Conservation (phyloP, 2,329 filamentous ascomycete genomes). For the Nemania sp. region DNA sequence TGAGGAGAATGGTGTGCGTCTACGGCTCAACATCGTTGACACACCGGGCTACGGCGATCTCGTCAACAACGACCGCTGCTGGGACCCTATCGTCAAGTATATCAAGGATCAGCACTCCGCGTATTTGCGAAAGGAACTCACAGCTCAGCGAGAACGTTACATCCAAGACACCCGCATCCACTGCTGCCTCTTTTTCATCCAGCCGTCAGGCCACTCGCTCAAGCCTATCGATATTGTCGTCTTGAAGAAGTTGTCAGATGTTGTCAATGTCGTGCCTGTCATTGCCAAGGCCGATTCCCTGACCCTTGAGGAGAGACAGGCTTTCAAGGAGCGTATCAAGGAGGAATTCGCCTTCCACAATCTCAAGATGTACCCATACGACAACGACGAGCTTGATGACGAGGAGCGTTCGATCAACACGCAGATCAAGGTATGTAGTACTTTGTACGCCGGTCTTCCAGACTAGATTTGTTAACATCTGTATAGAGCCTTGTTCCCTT, state of each 20-base stretch:
- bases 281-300: conserved; percentile 98
- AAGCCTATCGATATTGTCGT: conserved; percentile 99
- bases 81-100: conserved; percentile 99
- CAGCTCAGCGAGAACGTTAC: conserved; percentile 97
- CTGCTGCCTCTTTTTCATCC: conserved; percentile 99
- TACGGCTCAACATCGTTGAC: conserved; percentile 98
- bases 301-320: conserved; percentile 92
- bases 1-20: conserved; percentile 98
- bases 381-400: conserved; percentile 98
- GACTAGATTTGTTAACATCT: conserved; percentile 50
- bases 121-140: conserved; percentile 99
- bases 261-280: conserved; percentile 98
- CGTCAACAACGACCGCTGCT: conserved; percentile 99
- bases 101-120: conserved; percentile 99
- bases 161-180: conserved; percentile 99
- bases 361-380: conserved; percentile 99
- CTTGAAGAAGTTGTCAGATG: conserved; percentile 98
- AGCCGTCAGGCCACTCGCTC: conserved; percentile 95
- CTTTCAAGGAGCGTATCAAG: conserved; percentile 99
- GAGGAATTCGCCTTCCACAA: conserved; percentile 99
- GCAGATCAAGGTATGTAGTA: conserved; percentile 85
- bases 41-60: conserved; percentile 98
- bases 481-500: conserved; percentile 90
- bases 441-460: background rate
- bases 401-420: conserved; percentile 94